Conservation (phyloP, 495 filamentous ascomycete genomes). For the Sordaria brevicollis region DNA sequence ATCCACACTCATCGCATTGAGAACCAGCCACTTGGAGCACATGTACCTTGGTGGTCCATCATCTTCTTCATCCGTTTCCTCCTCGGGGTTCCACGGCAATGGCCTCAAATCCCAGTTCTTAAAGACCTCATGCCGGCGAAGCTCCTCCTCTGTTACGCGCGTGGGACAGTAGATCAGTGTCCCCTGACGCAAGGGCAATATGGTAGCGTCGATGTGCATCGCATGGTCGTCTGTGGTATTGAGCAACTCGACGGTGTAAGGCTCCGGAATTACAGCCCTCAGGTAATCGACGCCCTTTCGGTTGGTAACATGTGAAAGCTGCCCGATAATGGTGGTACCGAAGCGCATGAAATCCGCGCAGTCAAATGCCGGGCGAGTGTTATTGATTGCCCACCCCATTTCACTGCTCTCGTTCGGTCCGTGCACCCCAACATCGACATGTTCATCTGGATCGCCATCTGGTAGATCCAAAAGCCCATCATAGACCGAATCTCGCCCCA, state of each 20-base stretch:
- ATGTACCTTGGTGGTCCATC: background rate
- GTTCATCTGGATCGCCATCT: background rate
- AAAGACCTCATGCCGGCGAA: background rate
- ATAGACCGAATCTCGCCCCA: background rate
- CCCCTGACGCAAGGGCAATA: background rate
- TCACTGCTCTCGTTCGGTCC: background rate
- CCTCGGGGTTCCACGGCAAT: background rate
- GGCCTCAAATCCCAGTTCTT: background rate
- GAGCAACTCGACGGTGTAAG: background rate
- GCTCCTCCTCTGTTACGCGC: background rate
- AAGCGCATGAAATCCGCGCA: constrained; percentile 1
- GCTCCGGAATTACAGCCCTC: background rate
- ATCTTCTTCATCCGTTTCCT: background rate
- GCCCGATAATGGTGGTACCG: background rate
- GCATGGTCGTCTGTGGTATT: background rate
- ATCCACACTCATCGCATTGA: background rate
- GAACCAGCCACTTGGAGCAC: constrained; percentile 1
- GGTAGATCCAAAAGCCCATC: background rate
- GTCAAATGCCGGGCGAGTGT: background rate
- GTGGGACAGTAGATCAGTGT: background rate
- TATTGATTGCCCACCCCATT: constrained; percentile 2
- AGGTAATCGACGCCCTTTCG: background rate
- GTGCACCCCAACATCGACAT: background rate
- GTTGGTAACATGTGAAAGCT: background rate
- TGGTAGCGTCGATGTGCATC: constrained; percentile 1